Conservation (phyloP, 192 early-diverging fungal species). For the Coemansia sp. region DNA sequence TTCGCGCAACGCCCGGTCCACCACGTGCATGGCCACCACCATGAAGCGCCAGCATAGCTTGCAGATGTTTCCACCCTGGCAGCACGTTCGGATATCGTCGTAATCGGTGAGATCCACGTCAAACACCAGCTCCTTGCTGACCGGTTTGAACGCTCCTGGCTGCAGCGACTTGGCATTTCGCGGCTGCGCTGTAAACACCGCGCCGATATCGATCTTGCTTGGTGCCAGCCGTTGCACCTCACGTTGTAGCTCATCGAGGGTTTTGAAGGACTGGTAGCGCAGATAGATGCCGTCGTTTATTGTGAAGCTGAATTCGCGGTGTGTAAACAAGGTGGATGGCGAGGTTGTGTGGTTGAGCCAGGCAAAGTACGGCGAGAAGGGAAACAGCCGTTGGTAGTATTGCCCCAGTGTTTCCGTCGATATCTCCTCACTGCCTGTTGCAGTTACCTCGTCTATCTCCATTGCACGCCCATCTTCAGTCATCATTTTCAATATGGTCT, state of each 20-base stretch:
- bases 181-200: constrained; percentile 83
- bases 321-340: constrained; percentile 70
- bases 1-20: constrained; percentile 74
- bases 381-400: constrained; percentile 88
- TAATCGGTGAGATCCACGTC: constrained; percentile 99
- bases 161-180: constrained; percentile 76
- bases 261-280: constrained; percentile 84
- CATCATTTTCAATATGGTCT: not conserved
- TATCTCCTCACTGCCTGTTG: constrained; percentile 35
- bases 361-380: constrained; percentile 70
- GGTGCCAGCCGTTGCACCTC: constrained; percentile 77
- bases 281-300: constrained; percentile 77
- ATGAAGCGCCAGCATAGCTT: constrained; percentile 92
- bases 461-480: constrained; percentile 4
- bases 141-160: constrained; percentile 70
- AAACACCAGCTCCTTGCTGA: constrained; percentile 90
- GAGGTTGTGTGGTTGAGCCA: constrained; percentile 73
- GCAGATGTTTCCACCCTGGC: constrained; percentile 85
- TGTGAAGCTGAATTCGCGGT: constrained; percentile 93
- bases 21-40: constrained; percentile 83
- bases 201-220: constrained; percentile 95
- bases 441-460: constrained; percentile 7
- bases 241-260: constrained; percentile 66
- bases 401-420: constrained; percentile 55
- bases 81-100: constrained; percentile 95